Base-by-base conservation (phyloP, 1,139 yeast genomes). In the Debaryomyces udenii region DNA sequence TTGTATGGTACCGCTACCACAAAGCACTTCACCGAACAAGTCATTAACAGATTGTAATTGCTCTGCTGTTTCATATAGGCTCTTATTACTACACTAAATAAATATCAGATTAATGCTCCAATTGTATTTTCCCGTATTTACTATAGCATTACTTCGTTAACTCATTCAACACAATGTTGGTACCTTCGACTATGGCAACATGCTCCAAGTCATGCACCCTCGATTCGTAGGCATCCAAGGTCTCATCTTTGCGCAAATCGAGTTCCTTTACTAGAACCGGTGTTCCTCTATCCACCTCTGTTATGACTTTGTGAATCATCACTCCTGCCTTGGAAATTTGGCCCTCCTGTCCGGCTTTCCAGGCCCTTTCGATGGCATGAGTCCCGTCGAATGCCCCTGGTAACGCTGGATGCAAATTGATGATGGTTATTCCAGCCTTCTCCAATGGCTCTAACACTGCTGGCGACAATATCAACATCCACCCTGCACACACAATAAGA, bases 301-400 rank as follows among this genome's bases (percentile, higher is more conserved):
- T 86, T 51, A 93, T 91, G 18, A 93, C 98, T 58, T 86, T 81
- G 66, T 93, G 99, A 38, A 94, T 87, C 99, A 93, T 93, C 41
- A 94, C 87, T 1, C 99, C 99, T n/a, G 95, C 96, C 53, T 79
- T 79, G 10, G 76, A 57, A 43, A 86, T 77, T 46, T 77, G 78
- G 7, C 95, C 96, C 36, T 76, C 78, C 58, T 89, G 96, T 31
- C 97, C 97, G 9, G 95, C 96, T 56, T 88, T 74, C 93, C 95
- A 91, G 0, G 97, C 96, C 55, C 98, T 74, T 55, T 93, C 96
- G 47, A 93, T 93, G 16, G 99, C 98, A 66, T 88, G 91, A 9
- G 96, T 91, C 3, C 99, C 99, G 46, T 93, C 97, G 70, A 93
- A 93, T 3, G 91, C 91, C 17, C 96, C 96, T 2, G 99, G 99